Evolutionary conservation across 257 asterid genomes (phyloP), one percentile per base, ranked within the genome.

Genomic region (Lithospermum erythrorhizon): DNA sequence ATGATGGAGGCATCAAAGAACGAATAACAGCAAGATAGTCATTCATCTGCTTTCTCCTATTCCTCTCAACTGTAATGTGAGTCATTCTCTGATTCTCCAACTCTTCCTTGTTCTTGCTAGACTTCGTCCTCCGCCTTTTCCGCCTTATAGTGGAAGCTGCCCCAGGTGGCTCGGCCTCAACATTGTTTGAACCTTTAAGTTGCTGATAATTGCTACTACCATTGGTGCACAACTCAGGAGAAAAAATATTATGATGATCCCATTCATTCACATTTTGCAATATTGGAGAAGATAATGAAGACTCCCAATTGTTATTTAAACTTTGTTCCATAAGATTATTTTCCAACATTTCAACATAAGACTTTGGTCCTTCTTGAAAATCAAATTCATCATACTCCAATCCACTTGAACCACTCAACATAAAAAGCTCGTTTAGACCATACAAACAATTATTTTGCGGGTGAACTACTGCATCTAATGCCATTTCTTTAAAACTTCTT

Each of bases 1-100:
- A 78, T 3, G 80, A 74, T 35, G 78, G 58, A 20, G 83, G 83
- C 80, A 78, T 74, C 65, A 78, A 21, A n/a, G 80, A 68, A 55
- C 78, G 73, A 57, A 78, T 78, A 20, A 74, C 70, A 6, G 80
- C 70, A 59, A 78, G 83, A 24, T 78, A 78, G 55, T 78, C 80
- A 61, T 78, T 78, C 83, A 78, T 78, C 35, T 78, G 82, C 24
- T 74, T 73, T 8, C 82, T 62, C 6, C 82, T 63, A 23, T 78
- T 78, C 1, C 82, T 66, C 48, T 78, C 83, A 35, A 78, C 83
- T 21, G 83, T 73, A 71, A 78, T 74, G 76, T 78, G 83, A 45
- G 80, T 78, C 80, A 78, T 78, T 60, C 83, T 74, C 17, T 78
- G 83, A 19, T 68, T 78, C 70, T 78, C 83, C 60, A 78, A 64